phyloP scores from a whole-genome alignment of 2,329 filamentous ascomycete species.

The Epichloe uncinata region DNA sequence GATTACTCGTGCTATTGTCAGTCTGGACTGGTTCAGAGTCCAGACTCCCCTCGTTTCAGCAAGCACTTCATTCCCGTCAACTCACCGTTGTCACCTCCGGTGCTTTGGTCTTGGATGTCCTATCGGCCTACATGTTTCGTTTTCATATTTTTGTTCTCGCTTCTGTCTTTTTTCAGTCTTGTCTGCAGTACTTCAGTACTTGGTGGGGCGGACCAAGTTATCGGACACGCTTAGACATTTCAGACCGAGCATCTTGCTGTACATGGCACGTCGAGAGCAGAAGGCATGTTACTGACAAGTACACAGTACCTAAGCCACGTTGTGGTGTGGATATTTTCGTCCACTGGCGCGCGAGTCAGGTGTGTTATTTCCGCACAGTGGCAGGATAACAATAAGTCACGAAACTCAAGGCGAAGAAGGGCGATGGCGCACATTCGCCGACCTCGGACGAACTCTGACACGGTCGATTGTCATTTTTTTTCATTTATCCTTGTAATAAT shows the following conservation, averaged over 20 bases:
- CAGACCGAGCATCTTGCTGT: no score
- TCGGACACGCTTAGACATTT: no score
- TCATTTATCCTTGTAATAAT: conserved; percentile 1
- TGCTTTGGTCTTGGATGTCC: not conserved
- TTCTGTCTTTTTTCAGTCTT: no score
- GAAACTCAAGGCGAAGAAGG: not conserved
- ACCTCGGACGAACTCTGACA: conserved; percentile 7
- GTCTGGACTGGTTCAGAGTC: not conserved
- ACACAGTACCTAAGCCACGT: not conserved
- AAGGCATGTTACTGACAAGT: not conserved
- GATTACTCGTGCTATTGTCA: not conserved
- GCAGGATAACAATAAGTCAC: not conserved
- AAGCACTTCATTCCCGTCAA: not conserved
- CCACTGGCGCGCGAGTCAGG: not conserved
- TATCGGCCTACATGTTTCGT: no score
- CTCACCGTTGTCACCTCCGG: no score
- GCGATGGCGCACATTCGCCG: conserved; percentile 3
- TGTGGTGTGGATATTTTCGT: not conserved
- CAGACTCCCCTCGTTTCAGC: not conserved
- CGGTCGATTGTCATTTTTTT: conserved; percentile 4
- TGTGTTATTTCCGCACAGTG: not conserved
- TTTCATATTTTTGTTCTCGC: no score
- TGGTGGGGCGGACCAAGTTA: no score
- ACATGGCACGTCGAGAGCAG: no score
- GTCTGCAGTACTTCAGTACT: no score